Conservation (phyloP, 2,329 filamentous ascomycete species). For the Alternaria ventricosa region DNA sequence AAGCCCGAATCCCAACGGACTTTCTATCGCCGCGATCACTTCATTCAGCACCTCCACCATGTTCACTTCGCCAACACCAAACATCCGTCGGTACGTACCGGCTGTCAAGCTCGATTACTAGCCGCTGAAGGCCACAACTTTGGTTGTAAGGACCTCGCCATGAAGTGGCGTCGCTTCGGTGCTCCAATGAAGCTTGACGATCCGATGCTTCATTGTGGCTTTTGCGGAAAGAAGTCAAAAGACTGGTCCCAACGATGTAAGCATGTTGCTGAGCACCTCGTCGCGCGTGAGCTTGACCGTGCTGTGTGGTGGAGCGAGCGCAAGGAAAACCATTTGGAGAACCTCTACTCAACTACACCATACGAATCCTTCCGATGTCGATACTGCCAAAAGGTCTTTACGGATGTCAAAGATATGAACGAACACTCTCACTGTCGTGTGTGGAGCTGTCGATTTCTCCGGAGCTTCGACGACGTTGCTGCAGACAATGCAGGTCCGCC, state of each 20-base stretch:
- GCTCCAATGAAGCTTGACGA: slow-evolving; percentile 45
- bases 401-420: slow-evolving; percentile 38
- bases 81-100: slow-evolving; percentile 42
- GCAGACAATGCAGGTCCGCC: slow-evolving; percentile 42
- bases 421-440: slow-evolving; percentile 44
- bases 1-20: slow-evolving; percentile 46
- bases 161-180: slow-evolving; percentile 45
- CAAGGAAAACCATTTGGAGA: slow-evolving; percentile 42
- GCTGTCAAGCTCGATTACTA: slow-evolving; percentile 41
- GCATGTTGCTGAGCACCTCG: slow-evolving; percentile 43
- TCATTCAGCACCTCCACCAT: slow-evolving; percentile 45
- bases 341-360: slow-evolving; percentile 35
- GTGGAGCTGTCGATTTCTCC: slow-evolving; percentile 45
- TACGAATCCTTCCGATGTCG: slow-evolving; percentile 44
- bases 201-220: slow-evolving; percentile 46
- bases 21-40: slow-evolving; percentile 46
- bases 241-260: slow-evolving; percentile 42
- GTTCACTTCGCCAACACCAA: slow-evolving; percentile 45
- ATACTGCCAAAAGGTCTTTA: slow-evolving; percentile 44
- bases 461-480: slow-evolving; percentile 43
- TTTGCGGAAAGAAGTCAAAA: slow-evolving; percentile 41
- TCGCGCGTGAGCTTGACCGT: slow-evolving; percentile 35
- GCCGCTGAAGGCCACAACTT: slow-evolving; percentile 39
- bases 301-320: slow-evolving; percentile 43
- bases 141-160: slow-evolving; percentile 45